Conservation (phyloP, 2,329 filamentous ascomycete species). For the Cryphonectria nitschkei region DNA sequence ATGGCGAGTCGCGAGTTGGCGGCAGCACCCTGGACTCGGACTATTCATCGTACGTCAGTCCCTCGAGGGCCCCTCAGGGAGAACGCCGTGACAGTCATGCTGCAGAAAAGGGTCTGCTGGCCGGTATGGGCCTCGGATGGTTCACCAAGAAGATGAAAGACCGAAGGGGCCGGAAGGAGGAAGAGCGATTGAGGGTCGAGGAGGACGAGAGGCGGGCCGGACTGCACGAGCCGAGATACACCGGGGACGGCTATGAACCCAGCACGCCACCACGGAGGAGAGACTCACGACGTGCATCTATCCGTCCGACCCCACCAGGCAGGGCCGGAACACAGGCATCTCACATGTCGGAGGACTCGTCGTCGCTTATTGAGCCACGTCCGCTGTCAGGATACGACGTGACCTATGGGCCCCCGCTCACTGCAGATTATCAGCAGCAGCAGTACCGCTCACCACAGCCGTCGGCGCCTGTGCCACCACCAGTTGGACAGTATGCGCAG, state of each 20-base stretch:
- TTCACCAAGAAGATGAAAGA: slow-evolving; percentile 68
- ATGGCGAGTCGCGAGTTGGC: slow-evolving; percentile 43
- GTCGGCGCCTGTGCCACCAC: slow-evolving; percentile 30
- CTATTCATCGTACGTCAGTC: slow-evolving; percentile 65
- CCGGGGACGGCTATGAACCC: slow-evolving; percentile 64
- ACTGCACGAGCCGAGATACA: slow-evolving; percentile 65
- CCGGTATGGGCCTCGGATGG: slow-evolving; percentile 69
- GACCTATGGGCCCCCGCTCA: slow-evolving; percentile 34
- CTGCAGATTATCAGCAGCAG: slow-evolving; percentile 37
- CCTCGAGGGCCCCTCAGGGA: slow-evolving; percentile 58
- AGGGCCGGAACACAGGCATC: slow-evolving; percentile 33
- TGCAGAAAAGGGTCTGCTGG: slow-evolving; percentile 61
- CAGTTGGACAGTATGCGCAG: slow-evolving; percentile 21
- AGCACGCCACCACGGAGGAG: slow-evolving; percentile 49
- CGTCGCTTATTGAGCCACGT: slow-evolving; percentile 31
- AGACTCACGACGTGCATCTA: slow-evolving; percentile 36
- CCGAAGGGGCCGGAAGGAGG: slow-evolving; percentile 57
- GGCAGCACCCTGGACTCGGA: slow-evolving; percentile 58
- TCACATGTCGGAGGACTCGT: slow-evolving; percentile 33
- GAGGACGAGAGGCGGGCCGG: slow-evolving; percentile 60
- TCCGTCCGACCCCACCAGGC: slow-evolving; percentile 19
- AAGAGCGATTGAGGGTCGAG: slow-evolving; percentile 50
- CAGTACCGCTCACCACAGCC: slow-evolving; percentile 37
- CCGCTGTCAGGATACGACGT: slow-evolving; percentile 28
- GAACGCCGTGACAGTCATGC: slow-evolving; percentile 47